Percentiles rank a stretch among this genome's conserved stretches.
phyloP scores from a whole-genome alignment of 495 filamentous ascomycete species.

The Aspergillus biplanus region DNA sequence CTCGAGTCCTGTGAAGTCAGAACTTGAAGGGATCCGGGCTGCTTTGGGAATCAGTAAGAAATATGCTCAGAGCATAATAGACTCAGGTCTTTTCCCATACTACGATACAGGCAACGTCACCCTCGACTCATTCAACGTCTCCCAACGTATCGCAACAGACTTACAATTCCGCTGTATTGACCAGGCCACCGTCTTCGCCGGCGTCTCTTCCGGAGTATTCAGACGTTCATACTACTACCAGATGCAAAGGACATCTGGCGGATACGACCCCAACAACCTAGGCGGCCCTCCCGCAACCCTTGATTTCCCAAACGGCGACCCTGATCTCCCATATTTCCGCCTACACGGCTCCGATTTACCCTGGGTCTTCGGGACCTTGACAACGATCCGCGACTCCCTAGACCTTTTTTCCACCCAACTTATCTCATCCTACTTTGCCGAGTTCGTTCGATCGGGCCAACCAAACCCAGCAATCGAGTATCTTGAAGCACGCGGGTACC shows the following conservation, averaged over 20 bases:
- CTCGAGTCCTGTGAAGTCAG: slow-evolving; percentile 30
- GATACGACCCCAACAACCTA: slow-evolving; percentile 45
- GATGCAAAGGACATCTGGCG: slow-evolving; percentile 41
- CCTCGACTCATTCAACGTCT: slow-evolving; percentile 48
- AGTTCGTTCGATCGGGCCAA: slow-evolving; percentile 32
- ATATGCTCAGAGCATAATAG: slow-evolving; percentile 42
- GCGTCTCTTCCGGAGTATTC: slow-evolving; percentile 35
- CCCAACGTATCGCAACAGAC: slow-evolving; percentile 46
- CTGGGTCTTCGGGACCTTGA: slow-evolving; percentile 34
- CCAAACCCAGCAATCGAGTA: slow-evolving; percentile 35
- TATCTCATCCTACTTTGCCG: slow-evolving; percentile 34
- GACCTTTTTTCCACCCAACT: slow-evolving; percentile 34
- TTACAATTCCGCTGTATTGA: slow-evolving; percentile 49
- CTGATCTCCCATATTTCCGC: slow-evolving; percentile 32
- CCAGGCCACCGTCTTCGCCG: slow-evolving; percentile 49
- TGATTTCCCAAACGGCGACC: slow-evolving; percentile 39
- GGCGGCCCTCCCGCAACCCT: slow-evolving; percentile 35
- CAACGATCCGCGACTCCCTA: slow-evolving; percentile 28
- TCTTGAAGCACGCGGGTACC: slow-evolving; percentile 38
- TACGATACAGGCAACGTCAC: slow-evolving; percentile 44
- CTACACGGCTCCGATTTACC: slow-evolving; percentile 35
- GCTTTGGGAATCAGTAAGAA: slow-evolving; percentile 37
- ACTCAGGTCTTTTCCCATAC: slow-evolving; percentile 44
- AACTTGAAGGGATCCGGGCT: slow-evolving; percentile 35
- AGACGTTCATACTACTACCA: slow-evolving; percentile 49